Evolutionary conservation across 108 stramenopile species (phyloP).

Genomic region (Cylindrotheca fusiformis): DNA sequence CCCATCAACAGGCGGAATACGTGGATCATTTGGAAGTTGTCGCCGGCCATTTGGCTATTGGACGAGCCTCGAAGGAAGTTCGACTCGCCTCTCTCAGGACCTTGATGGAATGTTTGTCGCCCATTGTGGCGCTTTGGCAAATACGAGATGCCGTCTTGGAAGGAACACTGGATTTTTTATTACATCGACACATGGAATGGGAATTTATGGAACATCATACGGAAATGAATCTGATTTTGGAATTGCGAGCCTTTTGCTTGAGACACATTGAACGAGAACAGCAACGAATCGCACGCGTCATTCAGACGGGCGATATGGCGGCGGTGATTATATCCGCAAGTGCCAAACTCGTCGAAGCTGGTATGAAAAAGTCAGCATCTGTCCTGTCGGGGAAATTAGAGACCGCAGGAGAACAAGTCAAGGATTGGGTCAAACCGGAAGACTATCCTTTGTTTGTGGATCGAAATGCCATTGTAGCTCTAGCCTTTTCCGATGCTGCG

Average conservation of each 20-base stretch:
- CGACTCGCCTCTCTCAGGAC: slow-evolving; percentile 17
- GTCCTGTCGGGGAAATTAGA: slow-evolving; percentile 17
- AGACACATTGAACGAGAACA: slow-evolving; percentile 10
- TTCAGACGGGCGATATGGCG: slow-evolving; percentile 21
- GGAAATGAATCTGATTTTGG: slow-evolving; percentile 15
- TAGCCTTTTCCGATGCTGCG: slow-evolving; percentile 23
- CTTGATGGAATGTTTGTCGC: slow-evolving; percentile 9
- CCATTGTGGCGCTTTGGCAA: slow-evolving; percentile 12
- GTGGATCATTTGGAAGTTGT: slow-evolving; percentile 11
- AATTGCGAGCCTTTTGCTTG: slow-evolving; percentile 30
- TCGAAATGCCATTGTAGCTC: slow-evolving; percentile 23
- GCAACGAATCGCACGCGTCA: slow-evolving; percentile 13
- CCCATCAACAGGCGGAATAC: slow-evolving; percentile 4
- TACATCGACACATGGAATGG: not conserved
- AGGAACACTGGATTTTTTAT: slow-evolving; percentile 8
- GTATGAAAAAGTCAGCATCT: slow-evolving; percentile 17
- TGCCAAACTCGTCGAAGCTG: slow-evolving; percentile 30
- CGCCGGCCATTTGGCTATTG: slow-evolving; percentile 11
- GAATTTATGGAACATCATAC: not conserved
- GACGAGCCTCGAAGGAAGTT: slow-evolving; percentile 1
- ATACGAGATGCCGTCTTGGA: not conserved
- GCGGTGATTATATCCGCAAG: slow-evolving; percentile 25
- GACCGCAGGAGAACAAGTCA: slow-evolving; percentile 16
- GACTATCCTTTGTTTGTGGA: slow-evolving; percentile 5
- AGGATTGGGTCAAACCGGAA: slow-evolving; percentile 14